Base-by-base conservation (phyloP, 208 protist species). In the Histomonas meleagridis region DNA sequence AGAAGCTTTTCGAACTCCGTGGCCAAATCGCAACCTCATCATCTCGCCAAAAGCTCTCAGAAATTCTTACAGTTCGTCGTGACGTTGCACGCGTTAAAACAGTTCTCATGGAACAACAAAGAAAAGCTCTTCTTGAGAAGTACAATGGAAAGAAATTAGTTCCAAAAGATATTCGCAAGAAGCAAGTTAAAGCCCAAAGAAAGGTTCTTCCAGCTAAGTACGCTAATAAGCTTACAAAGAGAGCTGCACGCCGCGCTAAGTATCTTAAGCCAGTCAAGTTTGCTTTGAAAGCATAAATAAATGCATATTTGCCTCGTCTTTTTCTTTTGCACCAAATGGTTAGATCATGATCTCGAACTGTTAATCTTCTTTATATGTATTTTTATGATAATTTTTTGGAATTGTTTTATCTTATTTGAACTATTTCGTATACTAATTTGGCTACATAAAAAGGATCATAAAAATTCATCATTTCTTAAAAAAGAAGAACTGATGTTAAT, bases 1-100 rank as follows among this genome's bases (percentile, higher is more conserved):
- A 79, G 40, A 79, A 79, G 70, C 70, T 79, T 51, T 79, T 79
- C 70, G 70, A 79, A 40, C 70, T 79, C 28, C 46, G 40, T 18
- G 32, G 38, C 3, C 70, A 79, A 40, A 79, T 46, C 14, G 70
- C 70, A 46, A 35, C 70, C 49, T 49, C 32, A 23, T 23, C 70
- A 21, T 23, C 70, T 49, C n/a, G n/a, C 23, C 18, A 23, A 48
- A 79, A 79, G 40, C 70, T 79, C 28, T 46, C 70, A 48, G 70
- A 79, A 35, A 79, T 79, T 35, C 28, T 46, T 32, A 79, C 46
- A 32, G 21, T 40, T 40, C 70, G 70, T 40, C 70, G 70, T 28
- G 70, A 79, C 49, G 70, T 79, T 79, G 70, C 70, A 18, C 70
- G 70, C 40, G 38, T 79, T 10, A 79, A 79, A 35, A 49, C 70